These are phyloP conservation scores for Eragrostis tef DNA, from an alignment of 202 grass and related monocot genomes.

Conservation along the genomic window DNA sequence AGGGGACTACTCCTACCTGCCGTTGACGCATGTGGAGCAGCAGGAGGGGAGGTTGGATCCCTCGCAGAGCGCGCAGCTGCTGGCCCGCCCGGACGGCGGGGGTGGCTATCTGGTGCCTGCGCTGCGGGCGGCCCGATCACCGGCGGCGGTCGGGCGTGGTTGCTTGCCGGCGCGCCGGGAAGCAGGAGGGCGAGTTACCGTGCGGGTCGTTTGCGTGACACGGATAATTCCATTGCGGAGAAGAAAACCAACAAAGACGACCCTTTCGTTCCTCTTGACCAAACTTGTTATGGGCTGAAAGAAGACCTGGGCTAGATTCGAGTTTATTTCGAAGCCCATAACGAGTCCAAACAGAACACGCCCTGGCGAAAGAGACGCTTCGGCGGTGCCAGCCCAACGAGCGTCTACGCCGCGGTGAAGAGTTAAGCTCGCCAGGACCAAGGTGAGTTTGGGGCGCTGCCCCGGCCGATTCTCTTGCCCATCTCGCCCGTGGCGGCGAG, in stretches of 20 bases:
- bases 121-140: not conserved
- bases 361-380: too few species aligned
- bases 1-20: conserved; percentile 43
- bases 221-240: conserved; percentile 19
- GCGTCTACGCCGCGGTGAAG: too few species aligned
- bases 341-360: not conserved
- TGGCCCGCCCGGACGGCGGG: conserved; percentile 51
- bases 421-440: too few species aligned
- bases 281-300: not conserved
- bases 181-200: not conserved
- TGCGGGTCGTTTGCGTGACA: conserved; percentile 44
- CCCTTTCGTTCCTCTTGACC: not conserved
- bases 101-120: not conserved
- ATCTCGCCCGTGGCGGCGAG: too few species aligned
- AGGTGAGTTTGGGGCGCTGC: too few species aligned
- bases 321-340: conserved; percentile 14
- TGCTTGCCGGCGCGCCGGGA: conserved; percentile 24
- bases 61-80: conserved; percentile 78
- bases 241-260: conserved; percentile 24
- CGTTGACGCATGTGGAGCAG: conserved; percentile 79
- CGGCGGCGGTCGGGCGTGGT: not conserved
- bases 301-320: not conserved
- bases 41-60: conserved; percentile 77
- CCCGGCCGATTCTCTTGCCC: too few species aligned
- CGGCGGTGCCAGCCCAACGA: not conserved